A percentile compares a stretch with the other conserved stretches of the same genome.
Evolutionary conservation across 148 eudicot genomes (phyloP).

Genomic region (Cornus suecica): DNA sequence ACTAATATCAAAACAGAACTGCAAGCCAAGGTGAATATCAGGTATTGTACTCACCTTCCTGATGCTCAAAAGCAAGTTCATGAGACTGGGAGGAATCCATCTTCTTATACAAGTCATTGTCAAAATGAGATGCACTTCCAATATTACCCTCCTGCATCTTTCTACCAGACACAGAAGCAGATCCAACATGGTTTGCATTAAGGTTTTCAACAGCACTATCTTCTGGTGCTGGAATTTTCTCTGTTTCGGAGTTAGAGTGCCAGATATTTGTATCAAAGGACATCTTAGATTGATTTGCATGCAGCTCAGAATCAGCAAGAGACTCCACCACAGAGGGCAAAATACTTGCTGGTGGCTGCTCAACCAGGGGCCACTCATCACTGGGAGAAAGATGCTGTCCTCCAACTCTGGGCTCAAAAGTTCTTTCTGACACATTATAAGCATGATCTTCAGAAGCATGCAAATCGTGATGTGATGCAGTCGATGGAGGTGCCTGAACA

Average conservation of each 20-base stretch:
- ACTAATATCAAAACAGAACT: background rate
- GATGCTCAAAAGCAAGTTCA: constrained; percentile 26
- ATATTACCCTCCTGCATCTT: constrained; percentile 47
- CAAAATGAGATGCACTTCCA: constrained; percentile 49
- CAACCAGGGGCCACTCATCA: constrained; percentile 76
- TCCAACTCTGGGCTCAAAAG: constrained; percentile 25
- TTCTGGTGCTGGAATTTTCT: constrained; percentile 43
- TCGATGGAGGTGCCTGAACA: constrained; percentile 32
- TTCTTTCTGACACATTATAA: constrained; percentile 32
- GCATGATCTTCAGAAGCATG: constrained; percentile 40
- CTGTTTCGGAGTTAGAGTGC: constrained; percentile 27
- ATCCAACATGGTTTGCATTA: constrained; percentile 31
- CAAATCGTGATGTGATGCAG: constrained; percentile 29
- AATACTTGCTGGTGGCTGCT: constrained; percentile 49
- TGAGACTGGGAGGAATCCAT: constrained; percentile 51
- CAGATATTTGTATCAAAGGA: constrained; percentile 33
- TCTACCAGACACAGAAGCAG: constrained; percentile 40
- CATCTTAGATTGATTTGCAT: constrained; percentile 32
- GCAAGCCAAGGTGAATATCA: background rate
- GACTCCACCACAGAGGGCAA: constrained; percentile 35
- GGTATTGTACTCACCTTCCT: constrained; percentile 42
- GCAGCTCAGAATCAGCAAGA: constrained; percentile 39
- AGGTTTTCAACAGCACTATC: constrained; percentile 32
- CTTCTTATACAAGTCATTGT: constrained; percentile 48
- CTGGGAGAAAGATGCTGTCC: constrained; percentile 37